A percentile compares a stretch with the other conserved stretches of the same genome.
phyloP scores from a whole-genome alignment of 129 eudicot species.

The Lonicera japonica region DNA sequence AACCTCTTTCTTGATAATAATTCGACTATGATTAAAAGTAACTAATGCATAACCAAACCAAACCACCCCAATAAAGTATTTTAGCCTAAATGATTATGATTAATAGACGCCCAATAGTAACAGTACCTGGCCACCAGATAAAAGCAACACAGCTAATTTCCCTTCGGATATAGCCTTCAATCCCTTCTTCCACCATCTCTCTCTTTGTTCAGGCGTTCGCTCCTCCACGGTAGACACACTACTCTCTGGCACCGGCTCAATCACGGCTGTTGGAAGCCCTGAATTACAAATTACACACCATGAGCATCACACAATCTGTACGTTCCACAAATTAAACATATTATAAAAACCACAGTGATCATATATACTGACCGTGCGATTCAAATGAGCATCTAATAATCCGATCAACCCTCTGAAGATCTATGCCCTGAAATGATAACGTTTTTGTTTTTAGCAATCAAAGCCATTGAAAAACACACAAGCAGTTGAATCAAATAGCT shows the following conservation, averaged over 20 bases:
- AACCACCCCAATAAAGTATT: no score
- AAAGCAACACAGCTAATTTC: conserved; percentile 78
- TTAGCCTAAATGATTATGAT: no score
- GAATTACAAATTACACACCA: background rate
- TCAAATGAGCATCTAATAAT: conserved; percentile 84
- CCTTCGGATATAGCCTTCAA: conserved; percentile 84
- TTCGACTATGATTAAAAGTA: background rate
- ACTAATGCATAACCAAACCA: no score
- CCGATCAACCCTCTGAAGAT: conserved; percentile 92
- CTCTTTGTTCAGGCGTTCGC: conserved; percentile 81
- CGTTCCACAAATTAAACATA: no score
- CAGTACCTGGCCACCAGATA: conserved; percentile 97
- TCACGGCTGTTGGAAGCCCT: conserved; percentile 88
- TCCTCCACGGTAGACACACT: conserved; percentile 81
- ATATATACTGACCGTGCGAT: conserved; percentile 59
- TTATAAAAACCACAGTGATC: background rate
- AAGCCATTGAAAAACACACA: no score
- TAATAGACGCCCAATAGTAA: background rate
- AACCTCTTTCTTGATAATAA: no score
- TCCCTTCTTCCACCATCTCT: conserved; percentile 98
- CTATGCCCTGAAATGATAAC: conserved; percentile 46
- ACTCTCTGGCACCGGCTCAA: conserved; percentile 90
- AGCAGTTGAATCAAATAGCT: no score
- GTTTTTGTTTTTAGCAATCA: no score
- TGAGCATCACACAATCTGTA: no score